Percentiles rank a stretch among this genome's conserved stretches.
These are phyloP conservation scores for Phytophthora litchii DNA, from an alignment of 352 stramenopile genomes.

Conservation along the genomic window DNA sequence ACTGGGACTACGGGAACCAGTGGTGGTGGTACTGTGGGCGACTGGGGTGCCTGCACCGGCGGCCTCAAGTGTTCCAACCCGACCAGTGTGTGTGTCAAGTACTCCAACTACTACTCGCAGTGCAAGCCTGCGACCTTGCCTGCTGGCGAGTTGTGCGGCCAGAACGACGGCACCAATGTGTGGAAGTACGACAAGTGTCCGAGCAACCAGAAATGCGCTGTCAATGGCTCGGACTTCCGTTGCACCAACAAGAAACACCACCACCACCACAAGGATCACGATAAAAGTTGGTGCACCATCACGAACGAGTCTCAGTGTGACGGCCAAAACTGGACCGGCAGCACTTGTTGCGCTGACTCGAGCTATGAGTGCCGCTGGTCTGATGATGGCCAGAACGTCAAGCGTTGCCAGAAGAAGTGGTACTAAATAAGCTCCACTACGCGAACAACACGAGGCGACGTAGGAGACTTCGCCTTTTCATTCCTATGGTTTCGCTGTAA, in stretches of 20 bases:
- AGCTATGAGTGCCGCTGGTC: slow-evolving; percentile 28
- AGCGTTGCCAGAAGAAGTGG: slow-evolving; percentile 22
- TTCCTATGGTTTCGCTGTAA: slow-evolving; percentile 8
- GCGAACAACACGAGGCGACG: too few species aligned
- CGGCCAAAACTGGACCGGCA: slow-evolving; percentile 26
- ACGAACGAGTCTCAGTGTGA: slow-evolving; percentile 28
- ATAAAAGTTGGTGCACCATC: slow-evolving; percentile 21
- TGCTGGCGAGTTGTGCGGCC: slow-evolving; percentile 34
- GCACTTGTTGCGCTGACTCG: slow-evolving; percentile 25
- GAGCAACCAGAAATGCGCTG: slow-evolving; percentile 31
- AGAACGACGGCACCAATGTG: slow-evolving; percentile 42
- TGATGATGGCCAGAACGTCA: slow-evolving; percentile 23
- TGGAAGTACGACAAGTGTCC: slow-evolving; percentile 43
- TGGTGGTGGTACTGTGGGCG: slow-evolving; percentile 8
- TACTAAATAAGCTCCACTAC: slow-evolving; percentile 18
- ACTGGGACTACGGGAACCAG: slow-evolving; percentile 4
- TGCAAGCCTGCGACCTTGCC: slow-evolving; percentile 33
- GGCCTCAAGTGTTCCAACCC: slow-evolving; percentile 13
- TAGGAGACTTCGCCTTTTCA: not conserved
- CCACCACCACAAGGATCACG: too few species aligned
- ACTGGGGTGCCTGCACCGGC: slow-evolving; percentile 32
- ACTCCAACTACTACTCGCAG: slow-evolving; percentile 43
- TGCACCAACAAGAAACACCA: slow-evolving; percentile 36
- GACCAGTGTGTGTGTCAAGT: slow-evolving; percentile 23
- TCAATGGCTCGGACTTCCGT: slow-evolving; percentile 31